These are phyloP conservation scores for Aspergillus sp. DNA, from an alignment of 2,329 filamentous ascomycete genomes.

Conservation along the genomic window DNA sequence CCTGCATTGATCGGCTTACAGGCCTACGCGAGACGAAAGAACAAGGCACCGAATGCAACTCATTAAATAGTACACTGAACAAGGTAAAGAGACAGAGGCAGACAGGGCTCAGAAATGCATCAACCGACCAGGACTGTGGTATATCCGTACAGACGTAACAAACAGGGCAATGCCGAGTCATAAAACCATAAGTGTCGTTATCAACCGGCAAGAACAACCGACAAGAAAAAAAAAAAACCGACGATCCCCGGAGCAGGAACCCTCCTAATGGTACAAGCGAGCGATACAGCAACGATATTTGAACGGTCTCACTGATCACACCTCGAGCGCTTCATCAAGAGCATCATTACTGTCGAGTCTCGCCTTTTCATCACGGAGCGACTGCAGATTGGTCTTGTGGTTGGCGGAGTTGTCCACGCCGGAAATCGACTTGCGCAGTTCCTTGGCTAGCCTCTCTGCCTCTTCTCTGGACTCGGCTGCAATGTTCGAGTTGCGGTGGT, in stretches of 20 bases:
- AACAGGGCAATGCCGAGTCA: slow-evolving; percentile 13
- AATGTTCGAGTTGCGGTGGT: slow-evolving; percentile 44
- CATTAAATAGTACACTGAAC: slow-evolving; percentile 6
- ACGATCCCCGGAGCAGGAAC: too few species aligned
- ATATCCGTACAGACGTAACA: slow-evolving; percentile 23
- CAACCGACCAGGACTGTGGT: slow-evolving; percentile 10
- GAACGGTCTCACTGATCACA: slow-evolving; percentile 1
- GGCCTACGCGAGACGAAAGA: background rate
- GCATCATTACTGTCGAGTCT: slow-evolving; percentile 28
- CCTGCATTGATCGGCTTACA: background rate
- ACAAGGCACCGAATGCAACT: background rate
- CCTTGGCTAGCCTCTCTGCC: slow-evolving; percentile 39
- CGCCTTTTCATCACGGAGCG: slow-evolving; percentile 36
- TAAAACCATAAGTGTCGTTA: slow-evolving; percentile 9
- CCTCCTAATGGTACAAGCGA: background rate
- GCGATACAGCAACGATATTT: background rate
- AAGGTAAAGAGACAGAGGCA: slow-evolving; percentile 6
- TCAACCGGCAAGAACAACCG: background rate
- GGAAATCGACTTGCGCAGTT: slow-evolving; percentile 45
- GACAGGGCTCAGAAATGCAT: slow-evolving; percentile 10
- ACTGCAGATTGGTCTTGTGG: slow-evolving; percentile 30
- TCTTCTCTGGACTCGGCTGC: slow-evolving; percentile 40
- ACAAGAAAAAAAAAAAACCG: too few species aligned
- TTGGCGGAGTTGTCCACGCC: slow-evolving; percentile 19
- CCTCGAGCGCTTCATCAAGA: slow-evolving; percentile 30